These are phyloP conservation scores for Xylaria acuta DNA, from an alignment of 495 filamentous ascomycete genomes.

Conservation along the genomic window DNA sequence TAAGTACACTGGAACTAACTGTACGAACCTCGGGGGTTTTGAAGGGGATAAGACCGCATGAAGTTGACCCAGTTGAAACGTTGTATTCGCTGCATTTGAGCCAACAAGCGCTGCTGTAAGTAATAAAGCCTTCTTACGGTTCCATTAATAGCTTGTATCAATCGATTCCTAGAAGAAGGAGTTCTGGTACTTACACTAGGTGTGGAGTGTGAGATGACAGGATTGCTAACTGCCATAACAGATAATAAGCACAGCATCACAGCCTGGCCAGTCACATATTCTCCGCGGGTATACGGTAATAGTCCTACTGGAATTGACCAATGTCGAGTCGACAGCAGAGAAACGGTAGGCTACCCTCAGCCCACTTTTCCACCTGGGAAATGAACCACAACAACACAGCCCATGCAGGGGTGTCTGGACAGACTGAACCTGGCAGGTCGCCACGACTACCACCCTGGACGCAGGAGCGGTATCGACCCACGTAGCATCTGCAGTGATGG, in stretches of 20 bases:
- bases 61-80: neutral
- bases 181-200: neutral
- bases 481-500: constrained; percentile 10
- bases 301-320: constrained; percentile 15
- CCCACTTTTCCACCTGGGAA: constrained; percentile 12
- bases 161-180: neutral
- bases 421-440: constrained; percentile 18
- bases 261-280: neutral
- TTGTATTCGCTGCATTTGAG: neutral
- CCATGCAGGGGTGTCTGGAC: constrained; percentile 19
- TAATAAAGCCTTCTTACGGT: neutral
- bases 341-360: constrained; percentile 5
- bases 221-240: neutral
- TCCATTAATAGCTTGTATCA: neutral
- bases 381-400: constrained; percentile 23
- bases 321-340: neutral
- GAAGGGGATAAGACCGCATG: constrained; percentile 3
- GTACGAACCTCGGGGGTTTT: constrained; percentile 1
- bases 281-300: constrained; percentile 2
- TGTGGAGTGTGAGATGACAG: constrained; percentile 15
- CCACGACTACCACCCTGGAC: constrained; percentile 3
- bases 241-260: neutral
- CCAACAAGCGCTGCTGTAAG: neutral
- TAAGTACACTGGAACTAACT: too few relatives aligned
- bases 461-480: constrained; percentile 17